Base-by-base conservation (phyloP, 441 rosid genomes). In the Croton laevigatus region DNA sequence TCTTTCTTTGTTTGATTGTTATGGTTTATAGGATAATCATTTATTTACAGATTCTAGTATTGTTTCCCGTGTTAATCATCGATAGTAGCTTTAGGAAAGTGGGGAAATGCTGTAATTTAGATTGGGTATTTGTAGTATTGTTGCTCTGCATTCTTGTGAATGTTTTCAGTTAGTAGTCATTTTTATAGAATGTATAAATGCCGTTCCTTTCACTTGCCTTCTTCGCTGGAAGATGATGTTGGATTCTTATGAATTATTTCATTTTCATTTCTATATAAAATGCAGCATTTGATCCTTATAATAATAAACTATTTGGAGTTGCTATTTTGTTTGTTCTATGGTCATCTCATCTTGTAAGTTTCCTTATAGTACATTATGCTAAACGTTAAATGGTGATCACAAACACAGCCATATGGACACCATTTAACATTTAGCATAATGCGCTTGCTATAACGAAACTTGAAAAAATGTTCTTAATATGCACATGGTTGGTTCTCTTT, bases 321-420 rank as follows among this genome's bases (percentile, higher is more conserved):
- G 60, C 16, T 23, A 4, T 68, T 16, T 37, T 45, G 42, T 69
- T 69, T 45, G 42, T 69, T 69, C 62, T 17, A 40, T 8, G 17
- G 7, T 9, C 45, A 23, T 32, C 40, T 9, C 45, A 23, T 32
- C 40, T 48, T 69, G 57, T 58, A 17, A 46, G 10, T 16, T n/a
- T n/a, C n/a, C n/a, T n/a, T n/a, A n/a, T n/a, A n/a, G n/a, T n/a
- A n/a, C n/a, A n/a, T n/a, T n/a, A n/a, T n/a, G n/a, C n/a, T n/a
- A n/a, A n/a, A n/a, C n/a, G n/a, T n/a, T n/a, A n/a, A n/a, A n/a
- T n/a, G n/a, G n/a, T n/a, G n/a, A n/a, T n/a, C n/a, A n/a, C n/a
- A n/a, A n/a, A n/a, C n/a, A n/a, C n/a, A n/a, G n/a, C n/a, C n/a
- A n/a, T n/a, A n/a, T n/a, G n/a, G n/a, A n/a, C n/a, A n/a, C n/a